These are phyloP conservation scores for Delitschia confertaspora DNA, from an alignment of 495 filamentous ascomycete genomes.

Conservation along the genomic window DNA sequence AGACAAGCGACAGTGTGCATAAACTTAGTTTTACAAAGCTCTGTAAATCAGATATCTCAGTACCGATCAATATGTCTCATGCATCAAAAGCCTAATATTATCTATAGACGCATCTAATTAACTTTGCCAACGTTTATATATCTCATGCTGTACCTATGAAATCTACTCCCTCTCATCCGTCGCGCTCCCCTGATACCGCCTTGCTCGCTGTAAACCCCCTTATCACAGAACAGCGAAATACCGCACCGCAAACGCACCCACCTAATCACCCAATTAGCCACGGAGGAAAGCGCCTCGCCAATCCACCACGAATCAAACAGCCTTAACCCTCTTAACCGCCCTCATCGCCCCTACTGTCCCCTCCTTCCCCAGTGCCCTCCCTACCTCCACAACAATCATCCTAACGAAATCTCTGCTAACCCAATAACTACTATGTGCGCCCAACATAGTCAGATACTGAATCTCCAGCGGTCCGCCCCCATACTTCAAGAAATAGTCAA, in stretches of 20 bases:
- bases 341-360: constrained; percentile 59
- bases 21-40: no score
- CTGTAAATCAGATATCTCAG: no score
- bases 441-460: constrained; percentile 94
- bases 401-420: constrained; percentile 72
- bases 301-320: background rate
- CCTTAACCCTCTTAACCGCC: constrained; percentile 56
- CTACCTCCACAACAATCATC: constrained; percentile 79
- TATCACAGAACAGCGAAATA: no score
- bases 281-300: background rate
- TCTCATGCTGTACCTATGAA: no score
- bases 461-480: constrained; percentile 79
- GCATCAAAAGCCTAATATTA: no score
- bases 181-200: background rate
- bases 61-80: no score
- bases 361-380: constrained; percentile 59
- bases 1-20: no score
- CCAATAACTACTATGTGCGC: constrained; percentile 96
- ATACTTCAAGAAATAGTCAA: constrained; percentile 78
- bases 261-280: background rate
- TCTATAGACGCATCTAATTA: no score
- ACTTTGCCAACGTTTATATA: no score
- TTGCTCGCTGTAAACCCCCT: background rate
- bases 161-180: background rate
- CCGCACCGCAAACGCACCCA: no score